Conservation (phyloP, 495 filamentous ascomycete species). For the Durotheca rogersii region DNA sequence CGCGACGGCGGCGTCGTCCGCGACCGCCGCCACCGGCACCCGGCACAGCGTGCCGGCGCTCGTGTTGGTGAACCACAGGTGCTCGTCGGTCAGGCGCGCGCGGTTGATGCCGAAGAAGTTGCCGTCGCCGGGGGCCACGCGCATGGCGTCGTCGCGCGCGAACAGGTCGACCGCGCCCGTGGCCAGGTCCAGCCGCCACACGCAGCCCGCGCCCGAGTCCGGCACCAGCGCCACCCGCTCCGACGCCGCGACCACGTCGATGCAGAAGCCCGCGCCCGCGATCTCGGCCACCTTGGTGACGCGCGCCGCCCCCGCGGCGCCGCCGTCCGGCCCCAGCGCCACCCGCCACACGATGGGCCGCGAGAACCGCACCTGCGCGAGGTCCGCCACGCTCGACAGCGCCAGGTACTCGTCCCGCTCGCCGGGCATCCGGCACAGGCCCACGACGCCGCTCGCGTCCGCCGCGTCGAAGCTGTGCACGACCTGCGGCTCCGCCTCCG, state of each 20-base stretch:
- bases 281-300: conserved; percentile 22
- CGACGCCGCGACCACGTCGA: conserved; percentile 22
- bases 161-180: conserved; percentile 23
- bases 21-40: conserved; percentile 27
- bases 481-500: conserved; percentile 22
- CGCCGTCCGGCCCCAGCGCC: conserved; percentile 26
- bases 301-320: conserved; percentile 22
- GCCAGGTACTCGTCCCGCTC: conserved; percentile 28
- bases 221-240: conserved; percentile 30
- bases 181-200: conserved; percentile 31
- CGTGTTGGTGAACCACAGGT: conserved; percentile 36
- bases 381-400: conserved; percentile 25
- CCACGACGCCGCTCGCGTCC: conserved; percentile 29
- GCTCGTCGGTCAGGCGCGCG: conserved; percentile 23
- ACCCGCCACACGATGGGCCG: conserved; percentile 34
- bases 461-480: conserved; percentile 32
- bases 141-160: conserved; percentile 28
- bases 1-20: conserved; percentile 18
- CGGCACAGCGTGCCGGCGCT: conserved; percentile 30
- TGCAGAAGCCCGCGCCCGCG: conserved; percentile 20
- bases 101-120: conserved; percentile 34
- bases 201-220: conserved; percentile 25
- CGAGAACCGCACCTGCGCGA: conserved; percentile 20
- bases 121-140: conserved; percentile 10
- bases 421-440: conserved; percentile 31